Evolutionary conservation across 1,284 basidiomycete species (phyloP).

Genomic region (Tilletia indica): DNA sequence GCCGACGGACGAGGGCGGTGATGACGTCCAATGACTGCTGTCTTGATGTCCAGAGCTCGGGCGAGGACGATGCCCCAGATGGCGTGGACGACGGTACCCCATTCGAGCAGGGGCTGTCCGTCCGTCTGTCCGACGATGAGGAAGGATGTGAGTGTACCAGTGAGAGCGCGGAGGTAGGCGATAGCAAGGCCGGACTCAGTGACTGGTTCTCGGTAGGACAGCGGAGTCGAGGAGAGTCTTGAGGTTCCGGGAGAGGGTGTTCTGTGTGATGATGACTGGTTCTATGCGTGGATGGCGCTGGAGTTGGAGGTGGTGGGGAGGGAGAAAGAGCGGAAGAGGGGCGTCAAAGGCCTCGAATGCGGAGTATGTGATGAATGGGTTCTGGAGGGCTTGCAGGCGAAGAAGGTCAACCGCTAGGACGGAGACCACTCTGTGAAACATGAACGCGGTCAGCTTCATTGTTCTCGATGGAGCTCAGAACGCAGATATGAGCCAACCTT

Average conservation of each 20-base stretch:
- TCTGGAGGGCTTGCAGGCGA: constrained; percentile 46
- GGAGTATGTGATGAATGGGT: constrained; percentile 50
- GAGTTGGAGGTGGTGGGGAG: constrained; percentile 21
- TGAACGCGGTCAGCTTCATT: no score
- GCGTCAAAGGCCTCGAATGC: constrained; percentile 52
- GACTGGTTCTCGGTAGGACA: constrained; percentile 41
- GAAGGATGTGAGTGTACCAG: constrained; percentile 47
- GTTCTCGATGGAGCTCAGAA: no score
- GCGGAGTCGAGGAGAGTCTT: constrained; percentile 39
- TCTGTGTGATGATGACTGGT: not conserved
- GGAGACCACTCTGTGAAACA: no score
- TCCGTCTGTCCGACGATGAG: not conserved
- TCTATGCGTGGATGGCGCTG: constrained; percentile 28
- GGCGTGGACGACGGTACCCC: constrained; percentile 10
- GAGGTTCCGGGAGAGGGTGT: constrained; percentile 28
- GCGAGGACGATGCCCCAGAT: constrained; percentile 5
- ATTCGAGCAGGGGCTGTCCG: not conserved
- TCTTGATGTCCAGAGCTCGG: not conserved
- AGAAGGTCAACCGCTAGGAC: constrained; percentile 36
- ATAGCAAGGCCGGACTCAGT: constrained; percentile 31
- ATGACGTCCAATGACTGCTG: constrained; percentile 34
- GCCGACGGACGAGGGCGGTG: constrained; percentile 40
- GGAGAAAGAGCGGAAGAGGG: constrained; percentile 41
- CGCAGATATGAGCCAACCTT: no score
- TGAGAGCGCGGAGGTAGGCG: constrained; percentile 50